Evolutionary conservation across 345 rosid species (phyloP), one percentile per base, ranked within the genome.

Genomic region (Pistacia atlantica): DNA sequence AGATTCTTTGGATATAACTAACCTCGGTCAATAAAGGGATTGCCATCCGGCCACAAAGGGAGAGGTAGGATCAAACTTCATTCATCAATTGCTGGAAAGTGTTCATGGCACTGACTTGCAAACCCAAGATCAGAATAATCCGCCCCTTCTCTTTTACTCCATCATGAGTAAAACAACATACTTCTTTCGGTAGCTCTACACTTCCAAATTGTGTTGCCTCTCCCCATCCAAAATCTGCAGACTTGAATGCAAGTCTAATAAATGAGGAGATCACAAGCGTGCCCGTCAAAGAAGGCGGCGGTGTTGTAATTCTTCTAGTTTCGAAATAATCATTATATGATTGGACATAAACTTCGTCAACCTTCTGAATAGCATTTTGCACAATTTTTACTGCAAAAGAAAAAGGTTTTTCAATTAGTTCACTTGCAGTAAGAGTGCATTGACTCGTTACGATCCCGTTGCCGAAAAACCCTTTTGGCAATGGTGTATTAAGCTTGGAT

Each of bases 381-480:
- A 83, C 79, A 28, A 69, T 48, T 48, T 70, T 75, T 5, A 71
- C 75, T 0, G 77, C 61, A 14, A 33, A 65, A 9, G 86, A 77
- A 67, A 83, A 48, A 14, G 83, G 81, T 45, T 52, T 67, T 31
- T 77, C 69, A 4, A 52, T 38, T 56, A 83, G 67, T 2, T 83
- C 81, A 0, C 77, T 77, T 4, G 79, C 73, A 0, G 69, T 74
- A 61, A 77, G 65, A 4, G 71, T 12, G 7, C 73, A 77, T 14
- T 71, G 33, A 0, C 59, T 49, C 5, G 38, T 59, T 20, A 73
- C 69, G 11, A 55, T 45, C 0, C 71, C 77, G 38, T 77, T 83
- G 18, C 86, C 83, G 8, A 77, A 74, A 69, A 65, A 83, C 45
- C 76, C 76, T 68, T 17, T 60, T 8, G 86, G 83, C 48, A 80